phyloP scores from a whole-genome alignment of 2,329 filamentous ascomycete genomes.

The Alternaria gaisen region DNA sequence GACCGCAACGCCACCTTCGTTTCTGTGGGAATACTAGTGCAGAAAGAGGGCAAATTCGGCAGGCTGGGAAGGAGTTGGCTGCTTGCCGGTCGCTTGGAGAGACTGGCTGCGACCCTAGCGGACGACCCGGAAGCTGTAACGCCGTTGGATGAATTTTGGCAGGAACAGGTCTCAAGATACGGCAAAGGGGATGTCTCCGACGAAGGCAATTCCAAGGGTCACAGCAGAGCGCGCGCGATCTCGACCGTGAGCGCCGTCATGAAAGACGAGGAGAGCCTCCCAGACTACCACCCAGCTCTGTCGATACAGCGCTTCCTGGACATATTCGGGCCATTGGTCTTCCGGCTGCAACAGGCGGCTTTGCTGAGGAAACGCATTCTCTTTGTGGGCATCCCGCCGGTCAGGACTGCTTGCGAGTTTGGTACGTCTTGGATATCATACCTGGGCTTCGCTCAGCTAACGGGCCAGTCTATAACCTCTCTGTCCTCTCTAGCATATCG shows the following conservation, averaged over 20 bases:
- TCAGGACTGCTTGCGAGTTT: conserved; percentile 87
- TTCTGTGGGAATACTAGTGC: conserved; percentile 87
- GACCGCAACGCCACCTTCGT: conserved; percentile 92
- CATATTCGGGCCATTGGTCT: conserved; percentile 88
- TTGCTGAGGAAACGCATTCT: conserved; percentile 87
- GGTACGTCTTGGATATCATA: conserved; percentile 62
- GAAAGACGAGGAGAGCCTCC: conserved; percentile 71
- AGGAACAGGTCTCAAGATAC: conserved; percentile 56
- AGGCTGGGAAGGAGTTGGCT: conserved; percentile 88
- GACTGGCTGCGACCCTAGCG: conserved; percentile 72
- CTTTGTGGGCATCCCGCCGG: conserved; percentile 84
- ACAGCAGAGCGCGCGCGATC: conserved; percentile 47
- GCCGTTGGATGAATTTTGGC: conserved; percentile 83
- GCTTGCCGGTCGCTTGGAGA: conserved; percentile 79
- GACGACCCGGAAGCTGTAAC: conserved; percentile 69
- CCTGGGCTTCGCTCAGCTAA: conserved; percentile 8
- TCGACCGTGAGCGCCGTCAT: conserved; percentile 66
- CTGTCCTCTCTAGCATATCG: conserved; percentile 90
- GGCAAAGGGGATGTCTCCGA: not conserved
- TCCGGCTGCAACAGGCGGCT: conserved; percentile 87
- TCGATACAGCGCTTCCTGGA: conserved; percentile 81
- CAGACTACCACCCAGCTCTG: conserved; percentile 84
- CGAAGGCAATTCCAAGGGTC: conserved; percentile 22
- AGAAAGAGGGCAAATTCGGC: conserved; percentile 74
- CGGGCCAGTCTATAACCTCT: conserved; percentile 83